phyloP scores from a whole-genome alignment of 2,329 filamentous ascomycete genomes.

The Thermoascus crustaceus region DNA sequence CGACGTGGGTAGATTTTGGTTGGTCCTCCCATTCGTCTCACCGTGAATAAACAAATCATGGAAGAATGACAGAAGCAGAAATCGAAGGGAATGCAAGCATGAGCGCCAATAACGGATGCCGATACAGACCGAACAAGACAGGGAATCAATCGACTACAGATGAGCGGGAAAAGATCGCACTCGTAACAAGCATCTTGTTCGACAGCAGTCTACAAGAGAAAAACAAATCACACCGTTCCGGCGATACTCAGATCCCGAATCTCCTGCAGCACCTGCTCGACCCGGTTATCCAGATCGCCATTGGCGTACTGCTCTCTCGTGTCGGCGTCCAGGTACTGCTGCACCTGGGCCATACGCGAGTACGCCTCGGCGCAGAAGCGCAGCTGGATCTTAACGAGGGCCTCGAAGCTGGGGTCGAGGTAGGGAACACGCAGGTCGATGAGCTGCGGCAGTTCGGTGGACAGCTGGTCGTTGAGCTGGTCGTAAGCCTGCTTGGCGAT shows the following conservation, averaged over 20 bases:
- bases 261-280: constrained; percentile 94
- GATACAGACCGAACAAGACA: too few relatives aligned
- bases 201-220: too few relatives aligned
- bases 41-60: too few relatives aligned
- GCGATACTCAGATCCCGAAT: constrained; percentile 94
- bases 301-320: constrained; percentile 94
- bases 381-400: constrained; percentile 95
- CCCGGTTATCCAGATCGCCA: constrained; percentile 80
- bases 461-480: constrained; percentile 93
- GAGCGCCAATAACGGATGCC: too few relatives aligned
- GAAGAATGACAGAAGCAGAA: too few relatives aligned
- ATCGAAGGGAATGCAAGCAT: too few relatives aligned
- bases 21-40: too few relatives aligned
- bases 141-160: constrained; percentile 1
- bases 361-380: constrained; percentile 98
- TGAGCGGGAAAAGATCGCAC: background rate
- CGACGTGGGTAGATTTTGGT: too few relatives aligned
- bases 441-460: constrained; percentile 83
- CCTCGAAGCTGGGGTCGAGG: constrained; percentile 93
- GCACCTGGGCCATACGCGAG: constrained; percentile 95
- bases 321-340: constrained; percentile 93
- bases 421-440: constrained; percentile 97
- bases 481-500: constrained; percentile 92
- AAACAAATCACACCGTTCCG: constrained; percentile 49
- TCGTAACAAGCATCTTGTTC: too few relatives aligned